Evolutionary conservation across 2,329 filamentous ascomycete species (phyloP), one percentile per base, ranked within the genome.

Genomic region (Calcarisporium arbuscula): DNA sequence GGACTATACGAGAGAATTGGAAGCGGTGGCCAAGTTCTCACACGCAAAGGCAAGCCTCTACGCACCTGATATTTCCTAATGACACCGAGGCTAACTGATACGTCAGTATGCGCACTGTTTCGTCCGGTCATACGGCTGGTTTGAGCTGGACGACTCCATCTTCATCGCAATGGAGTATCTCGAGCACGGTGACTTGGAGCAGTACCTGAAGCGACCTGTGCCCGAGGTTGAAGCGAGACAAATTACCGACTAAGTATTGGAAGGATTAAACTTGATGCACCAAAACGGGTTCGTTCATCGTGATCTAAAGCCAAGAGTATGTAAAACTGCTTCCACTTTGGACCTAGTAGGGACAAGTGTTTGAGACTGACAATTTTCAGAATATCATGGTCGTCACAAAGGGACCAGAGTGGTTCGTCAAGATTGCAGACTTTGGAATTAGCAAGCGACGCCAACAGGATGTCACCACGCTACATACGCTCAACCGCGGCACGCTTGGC

Each of bases 301-400:
- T 16, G 46, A 47, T 19, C 27, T 48, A 2, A 47, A 45, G 19
- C 43, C 38, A 2, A 40, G 27, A 14, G 39, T 41, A 32, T 12
- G 27, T 29, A 17, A 19, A 22, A n/a, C 30, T 33, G 11, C 6
- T 5, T 25, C 22, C 5, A 27, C 11, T n/a, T n/a, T n/a, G n/a
- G n/a, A n/a, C n/a, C n/a, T n/a, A n/a, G n/a, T n/a, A n/a, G n/a
- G n/a, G n/a, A n/a, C n/a, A n/a, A n/a, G n/a, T n/a, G n/a, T n/a
- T n/a, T n/a, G n/a, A n/a, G n/a, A 30, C 16, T 3, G 19, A 11
- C 19, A 21, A 17, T n/a, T 19, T 14, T 20, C 11, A 42, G 42
- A 44, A 47, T 18, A 42, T 47, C 12, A 27, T 48, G n/a, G 43
- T 47, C 8, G 41, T 42, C 14, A 33, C 19, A n/a, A 18, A 34